Evolutionary conservation across 495 filamentous ascomycete genomes (phyloP).

Genomic region (Neurospora tetrasperma): DNA sequence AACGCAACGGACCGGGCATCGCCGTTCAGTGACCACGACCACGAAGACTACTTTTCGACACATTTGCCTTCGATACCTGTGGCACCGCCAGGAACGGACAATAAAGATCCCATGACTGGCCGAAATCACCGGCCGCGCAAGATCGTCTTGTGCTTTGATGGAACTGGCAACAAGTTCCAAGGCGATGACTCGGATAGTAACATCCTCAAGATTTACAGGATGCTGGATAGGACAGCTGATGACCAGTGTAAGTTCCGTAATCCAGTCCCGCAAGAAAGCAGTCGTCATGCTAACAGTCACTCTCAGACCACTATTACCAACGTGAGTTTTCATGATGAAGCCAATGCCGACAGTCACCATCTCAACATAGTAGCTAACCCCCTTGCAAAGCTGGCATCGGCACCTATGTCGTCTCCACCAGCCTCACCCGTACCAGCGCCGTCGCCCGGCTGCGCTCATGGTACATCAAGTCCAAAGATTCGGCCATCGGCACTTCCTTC

Average conservation of each 20-base stretch:
- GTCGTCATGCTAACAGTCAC: conserved; percentile 2
- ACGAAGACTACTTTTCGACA: conserved; percentile 18
- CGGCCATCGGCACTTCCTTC: conserved; percentile 74
- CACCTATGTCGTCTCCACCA: conserved; percentile 65
- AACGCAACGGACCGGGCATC: background rate
- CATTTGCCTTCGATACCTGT: conserved; percentile 15
- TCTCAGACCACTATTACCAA: conserved; percentile 58
- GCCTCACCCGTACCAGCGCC: conserved; percentile 53
- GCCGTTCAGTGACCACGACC: background rate
- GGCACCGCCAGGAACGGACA: conserved; percentile 7
- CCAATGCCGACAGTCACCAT: background rate
- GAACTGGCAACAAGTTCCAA: conserved; percentile 78
- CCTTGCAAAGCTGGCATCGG: conserved; percentile 59
- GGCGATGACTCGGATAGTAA: conserved; percentile 78
- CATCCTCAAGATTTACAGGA: conserved; percentile 76
- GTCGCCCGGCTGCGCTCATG: conserved; percentile 59
- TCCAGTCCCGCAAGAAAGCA: no score
- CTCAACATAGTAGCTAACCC: conserved; percentile 19
- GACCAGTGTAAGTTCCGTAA: conserved; percentile 37
- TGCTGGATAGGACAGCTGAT: conserved; percentile 44
- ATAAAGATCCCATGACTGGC: background rate
- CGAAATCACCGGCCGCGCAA: conserved; percentile 23
- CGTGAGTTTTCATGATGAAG: conserved; percentile 26
- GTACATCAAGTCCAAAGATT: conserved; percentile 76
- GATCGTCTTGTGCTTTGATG: conserved; percentile 79